Conservation (phyloP, 306 rosid genomes). For the Psophocarpus tetragonolobus region DNA sequence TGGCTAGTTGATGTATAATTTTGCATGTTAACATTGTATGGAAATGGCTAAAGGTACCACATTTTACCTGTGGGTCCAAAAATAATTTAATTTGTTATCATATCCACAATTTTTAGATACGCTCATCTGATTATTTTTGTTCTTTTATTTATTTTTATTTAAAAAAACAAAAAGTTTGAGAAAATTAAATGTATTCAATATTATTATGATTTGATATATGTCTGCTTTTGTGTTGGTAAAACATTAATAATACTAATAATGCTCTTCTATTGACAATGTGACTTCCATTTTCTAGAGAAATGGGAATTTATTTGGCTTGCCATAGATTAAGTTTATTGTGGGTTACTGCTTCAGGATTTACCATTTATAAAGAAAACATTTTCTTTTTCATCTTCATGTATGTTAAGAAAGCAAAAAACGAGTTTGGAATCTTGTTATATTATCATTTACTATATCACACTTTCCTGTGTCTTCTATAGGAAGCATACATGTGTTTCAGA, state of each 20-base stretch:
- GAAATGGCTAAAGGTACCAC: no score
- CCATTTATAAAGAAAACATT: slow-evolving; percentile 11
- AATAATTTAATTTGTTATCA: no score
- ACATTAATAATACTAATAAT: slow-evolving; percentile 36
- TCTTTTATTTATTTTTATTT: no score
- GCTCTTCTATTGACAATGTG: slow-evolving; percentile 42
- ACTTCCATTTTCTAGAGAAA: slow-evolving; percentile 44
- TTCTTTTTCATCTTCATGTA: neutral
- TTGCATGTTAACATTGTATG: no score
- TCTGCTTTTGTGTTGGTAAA: slow-evolving; percentile 34
- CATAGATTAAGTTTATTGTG: neutral
- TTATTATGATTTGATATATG: slow-evolving; percentile 28
- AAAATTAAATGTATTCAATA: no score
- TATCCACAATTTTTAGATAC: no score
- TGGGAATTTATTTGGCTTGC: slow-evolving; percentile 15
- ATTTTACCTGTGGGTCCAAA: no score
- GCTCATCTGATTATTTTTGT: no score
- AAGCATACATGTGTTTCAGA: neutral
- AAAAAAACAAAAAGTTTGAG: no score
- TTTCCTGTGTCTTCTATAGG: neutral
- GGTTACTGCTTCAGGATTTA: neutral
- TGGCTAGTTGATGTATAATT: no score
- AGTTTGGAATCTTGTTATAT: slow-evolving; percentile 10
- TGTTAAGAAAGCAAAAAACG: neutral
- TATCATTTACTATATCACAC: neutral